Conservation (phyloP, 108 stramenopile genomes). For the Licmophora abbreviata region DNA sequence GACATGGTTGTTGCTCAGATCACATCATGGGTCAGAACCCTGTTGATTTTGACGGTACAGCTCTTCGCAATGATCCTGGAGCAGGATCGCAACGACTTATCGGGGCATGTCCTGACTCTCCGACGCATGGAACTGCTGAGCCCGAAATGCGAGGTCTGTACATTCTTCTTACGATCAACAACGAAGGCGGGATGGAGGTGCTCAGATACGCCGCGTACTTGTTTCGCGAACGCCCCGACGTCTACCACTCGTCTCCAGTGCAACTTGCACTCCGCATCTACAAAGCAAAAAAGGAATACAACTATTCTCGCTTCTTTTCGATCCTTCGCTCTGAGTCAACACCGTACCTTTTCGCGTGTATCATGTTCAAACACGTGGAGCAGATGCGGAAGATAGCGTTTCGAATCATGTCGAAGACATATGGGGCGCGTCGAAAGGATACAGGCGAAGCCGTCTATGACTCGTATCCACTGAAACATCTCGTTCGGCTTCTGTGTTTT, state of each 20-base stretch:
- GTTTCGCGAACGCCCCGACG: slow-evolving; percentile 46
- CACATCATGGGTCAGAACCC: slow-evolving; percentile 57
- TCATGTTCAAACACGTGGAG: slow-evolving; percentile 89
- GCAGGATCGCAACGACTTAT: slow-evolving; percentile 43
- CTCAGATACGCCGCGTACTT: slow-evolving; percentile 73
- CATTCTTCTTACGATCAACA: slow-evolving; percentile 78
- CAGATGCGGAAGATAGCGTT: slow-evolving; percentile 73
- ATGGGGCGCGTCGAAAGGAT: slow-evolving; percentile 60
- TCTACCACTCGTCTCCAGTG: slow-evolving; percentile 75
- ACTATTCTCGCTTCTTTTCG: slow-evolving; percentile 79
- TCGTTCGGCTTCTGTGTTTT: slow-evolving; percentile 65
- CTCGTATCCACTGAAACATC: slow-evolving; percentile 56
- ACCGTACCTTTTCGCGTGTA: slow-evolving; percentile 71
- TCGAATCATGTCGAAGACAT: slow-evolving; percentile 64
- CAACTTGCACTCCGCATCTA: slow-evolving; percentile 79
- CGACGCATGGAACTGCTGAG: slow-evolving; percentile 74
- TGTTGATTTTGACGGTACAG: slow-evolving; percentile 61
- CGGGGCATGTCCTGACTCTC: slow-evolving; percentile 31
- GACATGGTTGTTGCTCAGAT: slow-evolving; percentile 57
- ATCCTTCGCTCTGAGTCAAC: slow-evolving; percentile 51
- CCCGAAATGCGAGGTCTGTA: slow-evolving; percentile 81
- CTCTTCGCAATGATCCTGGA: slow-evolving; percentile 38
- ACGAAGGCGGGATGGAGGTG: slow-evolving; percentile 91
- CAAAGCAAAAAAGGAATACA: slow-evolving; percentile 76
- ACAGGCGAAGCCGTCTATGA: slow-evolving; percentile 69